phyloP scores from a whole-genome alignment of 2,329 filamentous ascomycete genomes.

The Ophiocordyceps camponoti-floridani region DNA sequence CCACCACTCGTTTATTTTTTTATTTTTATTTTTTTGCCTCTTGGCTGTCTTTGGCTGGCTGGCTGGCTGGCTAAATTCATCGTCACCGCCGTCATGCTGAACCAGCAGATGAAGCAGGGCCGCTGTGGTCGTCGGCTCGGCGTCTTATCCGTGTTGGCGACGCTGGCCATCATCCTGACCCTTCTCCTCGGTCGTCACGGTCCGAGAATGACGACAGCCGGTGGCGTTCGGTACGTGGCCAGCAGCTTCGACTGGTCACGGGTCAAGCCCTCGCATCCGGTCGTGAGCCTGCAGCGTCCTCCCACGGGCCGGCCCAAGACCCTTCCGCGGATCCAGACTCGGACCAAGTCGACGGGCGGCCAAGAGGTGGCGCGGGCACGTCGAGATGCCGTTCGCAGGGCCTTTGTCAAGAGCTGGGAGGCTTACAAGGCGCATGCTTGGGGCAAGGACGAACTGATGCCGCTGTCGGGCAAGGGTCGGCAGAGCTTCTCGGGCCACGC shows the following conservation, averaged over 20 bases:
- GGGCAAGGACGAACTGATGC: conserved; percentile 36
- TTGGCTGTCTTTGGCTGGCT: background rate
- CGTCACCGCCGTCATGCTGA: conserved; percentile 8
- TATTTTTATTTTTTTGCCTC: no score
- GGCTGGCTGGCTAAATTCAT: background rate
- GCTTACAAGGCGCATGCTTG: conserved; percentile 36
- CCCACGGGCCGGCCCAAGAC: conserved; percentile 16
- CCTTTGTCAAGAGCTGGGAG: conserved; percentile 28
- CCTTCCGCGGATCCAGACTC: conserved; percentile 24
- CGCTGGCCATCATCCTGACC: conserved; percentile 11
- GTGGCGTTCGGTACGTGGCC: conserved; percentile 9
- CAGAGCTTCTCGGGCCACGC: conserved; percentile 36
- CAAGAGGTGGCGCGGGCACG: conserved; percentile 15
- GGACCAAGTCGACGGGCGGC: conserved; percentile 17
- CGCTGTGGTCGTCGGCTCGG: conserved; percentile 15
- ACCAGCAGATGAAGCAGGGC: conserved; percentile 11
- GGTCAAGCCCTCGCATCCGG: conserved; percentile 14
- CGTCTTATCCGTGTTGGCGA: conserved; percentile 11
- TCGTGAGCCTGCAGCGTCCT: conserved; percentile 11
- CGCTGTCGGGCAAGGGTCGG: conserved; percentile 25
- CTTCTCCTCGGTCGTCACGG: conserved; percentile 6
- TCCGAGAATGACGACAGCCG: conserved; percentile 4
- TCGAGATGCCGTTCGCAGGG: conserved; percentile 18
- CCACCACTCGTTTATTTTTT: background rate
- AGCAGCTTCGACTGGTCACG: conserved; percentile 21